Base-by-base conservation (phyloP, 495 filamentous ascomycete genomes). In the Diplogelasinospora grovesii region DNA sequence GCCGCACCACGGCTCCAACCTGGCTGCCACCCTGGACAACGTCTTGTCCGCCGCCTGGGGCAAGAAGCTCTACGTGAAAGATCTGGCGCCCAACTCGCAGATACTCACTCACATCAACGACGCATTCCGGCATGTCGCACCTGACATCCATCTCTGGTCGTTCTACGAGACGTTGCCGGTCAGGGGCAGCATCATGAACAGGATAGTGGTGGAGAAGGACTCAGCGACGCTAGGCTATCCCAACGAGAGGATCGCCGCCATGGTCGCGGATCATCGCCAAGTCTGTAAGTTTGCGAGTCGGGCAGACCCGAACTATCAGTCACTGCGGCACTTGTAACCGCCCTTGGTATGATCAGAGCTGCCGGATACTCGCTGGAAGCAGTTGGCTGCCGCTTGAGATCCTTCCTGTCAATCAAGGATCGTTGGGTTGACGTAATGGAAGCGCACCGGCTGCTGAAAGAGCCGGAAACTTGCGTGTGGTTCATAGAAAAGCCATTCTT, bases 1-100 rank as follows among this genome's bases (percentile, higher is more conserved):
- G 3, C 74, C 74, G 4, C 73, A 77, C 42, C 47, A 66, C 20
- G 74, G 74, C 4, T 64, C 71, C 0, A 59, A 74, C 34, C 49
- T 57, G 22, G 74, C 72, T 2, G 32, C 58, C 18, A 35, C 61
- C 0, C 53, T 76, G 5, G 60, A 61, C 1, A 63, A 57, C 19
- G 57, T 74, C 16, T 46, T 74, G 22, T 6, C 26, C 5, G 46
- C 36, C 2, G 35, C 42, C 14, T 48, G 41, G 36, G 40, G 44
- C 3, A 45, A 41, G 8, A 60, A 56, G 32, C 49, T 42, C 0
- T 62, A 36, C 20, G 49, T 62, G 0, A 22, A 27, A 0, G 56
- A 62, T 26, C 33, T 62, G 7, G 28, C 15, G 0, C 47, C 49
- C 2, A 39, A 54, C 23, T 60, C 59, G 5, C 22, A 34, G 4